Evolutionary conservation across 192 early-diverging fungal genomes (phyloP).

Genomic region (Polychytrium aggregatum): DNA sequence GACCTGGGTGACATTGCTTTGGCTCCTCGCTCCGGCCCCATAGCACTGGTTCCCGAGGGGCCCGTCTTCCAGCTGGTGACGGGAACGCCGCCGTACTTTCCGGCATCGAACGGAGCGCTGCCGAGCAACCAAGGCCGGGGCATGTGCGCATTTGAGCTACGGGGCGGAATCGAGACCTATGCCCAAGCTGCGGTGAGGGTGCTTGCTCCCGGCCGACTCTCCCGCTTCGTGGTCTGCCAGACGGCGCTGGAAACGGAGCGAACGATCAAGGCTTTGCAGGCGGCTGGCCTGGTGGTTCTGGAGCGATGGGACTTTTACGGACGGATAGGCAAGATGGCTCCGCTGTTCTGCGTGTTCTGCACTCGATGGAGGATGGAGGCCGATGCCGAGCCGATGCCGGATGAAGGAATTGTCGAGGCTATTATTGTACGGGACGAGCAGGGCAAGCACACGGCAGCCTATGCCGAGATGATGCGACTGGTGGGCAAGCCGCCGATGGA

Average conservation of each 20-base stretch:
- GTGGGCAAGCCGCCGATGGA: too few relatives aligned
- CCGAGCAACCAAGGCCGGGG: conserved; percentile 16
- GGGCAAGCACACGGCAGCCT: too few relatives aligned
- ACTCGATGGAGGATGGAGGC: too few relatives aligned
- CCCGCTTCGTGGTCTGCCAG: conserved; percentile 21
- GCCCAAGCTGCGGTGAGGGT: conserved; percentile 6
- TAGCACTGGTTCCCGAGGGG: not conserved
- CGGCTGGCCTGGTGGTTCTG: conserved; percentile 9
- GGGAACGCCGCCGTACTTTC: conserved; percentile 33
- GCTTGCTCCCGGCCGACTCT: not conserved
- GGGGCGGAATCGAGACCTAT: conserved; percentile 26
- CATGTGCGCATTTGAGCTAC: conserved; percentile 29
- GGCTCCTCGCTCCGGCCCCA: not conserved
- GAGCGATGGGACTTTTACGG: conserved; percentile 19
- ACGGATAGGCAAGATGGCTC: not conserved
- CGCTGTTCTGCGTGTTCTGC: conserved; percentile 27
- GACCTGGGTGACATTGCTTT: conserved; percentile 13
- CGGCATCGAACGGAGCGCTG: conserved; percentile 11
- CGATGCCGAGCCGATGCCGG: too few relatives aligned
- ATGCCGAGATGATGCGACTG: too few relatives aligned
- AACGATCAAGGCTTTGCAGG: conserved; percentile 5
- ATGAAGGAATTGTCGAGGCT: too few relatives aligned
- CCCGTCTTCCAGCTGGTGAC: conserved; percentile 19
- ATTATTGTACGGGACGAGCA: too few relatives aligned
- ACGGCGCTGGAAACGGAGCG: conserved; percentile 16